Evolutionary conservation across 768 basidiomycete species (phyloP).

Genomic region (Psilocybe cyanescens): DNA sequence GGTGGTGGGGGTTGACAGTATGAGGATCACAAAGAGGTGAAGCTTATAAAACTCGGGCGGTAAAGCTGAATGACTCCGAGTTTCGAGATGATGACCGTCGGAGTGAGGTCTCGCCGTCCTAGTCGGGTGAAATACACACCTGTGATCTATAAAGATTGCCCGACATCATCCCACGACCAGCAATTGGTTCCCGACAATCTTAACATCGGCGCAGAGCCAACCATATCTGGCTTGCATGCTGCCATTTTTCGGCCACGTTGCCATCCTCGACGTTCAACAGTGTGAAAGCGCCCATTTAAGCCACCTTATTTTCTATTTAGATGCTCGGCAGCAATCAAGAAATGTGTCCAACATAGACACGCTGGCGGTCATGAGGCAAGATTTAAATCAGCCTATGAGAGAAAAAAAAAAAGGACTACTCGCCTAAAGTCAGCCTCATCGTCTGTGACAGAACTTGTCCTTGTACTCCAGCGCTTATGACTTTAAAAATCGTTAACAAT

Average conservation of each 20-base stretch:
- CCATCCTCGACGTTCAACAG: not conserved
- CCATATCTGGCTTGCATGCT: slow-evolving; percentile 8
- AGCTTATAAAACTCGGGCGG: not conserved
- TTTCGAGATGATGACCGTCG: slow-evolving; percentile 1
- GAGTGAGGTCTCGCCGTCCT: slow-evolving; percentile 16
- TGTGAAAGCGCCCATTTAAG: not conserved
- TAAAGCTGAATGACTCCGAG: not conserved
- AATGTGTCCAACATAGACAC: too few relatives aligned
- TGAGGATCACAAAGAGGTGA: not conserved
- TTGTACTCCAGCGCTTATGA: too few relatives aligned
- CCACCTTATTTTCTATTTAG: not conserved
- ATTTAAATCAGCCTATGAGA: too few relatives aligned
- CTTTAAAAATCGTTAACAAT: too few relatives aligned
- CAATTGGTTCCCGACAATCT: not conserved
- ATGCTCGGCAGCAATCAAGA: not conserved
- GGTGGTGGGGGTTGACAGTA: not conserved
- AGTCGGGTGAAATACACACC: slow-evolving; percentile 6
- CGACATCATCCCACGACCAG: slow-evolving; percentile 7
- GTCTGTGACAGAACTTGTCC: too few relatives aligned
- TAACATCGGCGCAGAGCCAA: slow-evolving; percentile 12
- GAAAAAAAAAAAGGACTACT: too few relatives aligned
- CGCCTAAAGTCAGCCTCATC: too few relatives aligned
- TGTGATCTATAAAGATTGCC: slow-evolving; percentile 5
- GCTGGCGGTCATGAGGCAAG: too few relatives aligned
- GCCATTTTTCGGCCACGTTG: slow-evolving; percentile 5